Evolutionary conservation across 305 asterid species (phyloP), one percentile per base, ranked within the genome.

Genomic region (Petunia hybrid): DNA sequence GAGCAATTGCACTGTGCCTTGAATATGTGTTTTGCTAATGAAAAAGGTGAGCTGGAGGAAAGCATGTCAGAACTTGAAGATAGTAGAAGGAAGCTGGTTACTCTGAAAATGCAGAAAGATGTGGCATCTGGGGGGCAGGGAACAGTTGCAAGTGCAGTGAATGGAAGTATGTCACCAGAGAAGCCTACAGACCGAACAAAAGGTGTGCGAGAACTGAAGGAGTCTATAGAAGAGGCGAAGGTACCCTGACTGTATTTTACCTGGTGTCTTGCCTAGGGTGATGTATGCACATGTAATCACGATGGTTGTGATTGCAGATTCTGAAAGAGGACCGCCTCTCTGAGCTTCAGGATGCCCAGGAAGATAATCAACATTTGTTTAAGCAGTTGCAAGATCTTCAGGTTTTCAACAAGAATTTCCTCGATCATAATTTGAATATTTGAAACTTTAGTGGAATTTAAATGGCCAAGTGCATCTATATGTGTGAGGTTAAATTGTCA

Each of bases 361-460:
- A 95, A 78, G 99, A 95, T 89, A 91, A 95, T 84, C 73, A 81
- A 74, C 84, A 83, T 74, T 85, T 92, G 88, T 88, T 91, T 83
- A 94, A 92, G 88, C 97, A 95, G 93, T 88, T 95, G 87, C 95
- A 91, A 59, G 98, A 94, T 86, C 98, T 89, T 87, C 92, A 95
- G 99, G 98, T 95, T 86, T 80, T 82, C 43, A 67, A 85, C n/a
- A 62, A 61, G 68, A 51, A 70, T 81, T 80, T 63, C 69, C 76
- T 77, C 35, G 43, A 45, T 51, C 6, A 39, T 40, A 38, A 40
- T 12, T 48, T 43, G n/a, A 41, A 36, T 78, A 31, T 61, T 67
- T 83, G 1, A 3, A 77, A 22, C 64, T 66, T 57, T 5, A 53
- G 8, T 74, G 51, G 64, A 74, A 53, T 85, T 57, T 64, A 63